A percentile compares a stretch with the other conserved stretches of the same genome.
These are phyloP conservation scores for Lecanicillium sp. DNA, from an alignment of 2,329 filamentous ascomycete species.

Conservation along the genomic window DNA sequence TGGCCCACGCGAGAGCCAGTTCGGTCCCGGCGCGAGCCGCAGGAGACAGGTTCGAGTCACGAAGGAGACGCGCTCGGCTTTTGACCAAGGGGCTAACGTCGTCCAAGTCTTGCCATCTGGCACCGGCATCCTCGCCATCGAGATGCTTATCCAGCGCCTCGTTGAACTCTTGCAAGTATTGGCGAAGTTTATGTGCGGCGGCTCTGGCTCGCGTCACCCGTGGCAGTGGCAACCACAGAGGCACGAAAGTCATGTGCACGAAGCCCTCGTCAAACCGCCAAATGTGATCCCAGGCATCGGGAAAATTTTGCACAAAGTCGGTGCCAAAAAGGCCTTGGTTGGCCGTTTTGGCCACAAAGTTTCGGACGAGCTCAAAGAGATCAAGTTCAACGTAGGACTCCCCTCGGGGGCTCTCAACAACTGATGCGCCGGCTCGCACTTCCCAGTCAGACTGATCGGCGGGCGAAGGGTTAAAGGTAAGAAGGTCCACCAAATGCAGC, in stretches of 20 bases:
- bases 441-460: slow-evolving; percentile 33
- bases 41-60: slow-evolving; percentile 20
- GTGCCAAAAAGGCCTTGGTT: slow-evolving; percentile 29
- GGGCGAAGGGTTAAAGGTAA: slow-evolving; percentile 29
- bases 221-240: slow-evolving; percentile 25
- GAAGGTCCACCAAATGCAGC: slow-evolving; percentile 23
- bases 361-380: slow-evolving; percentile 23
- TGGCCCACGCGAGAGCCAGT: slow-evolving; percentile 27
- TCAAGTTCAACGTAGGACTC: slow-evolving; percentile 24
- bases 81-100: slow-evolving; percentile 26
- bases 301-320: slow-evolving; percentile 32
- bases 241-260: slow-evolving; percentile 21
- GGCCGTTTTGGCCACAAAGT: slow-evolving; percentile 27
- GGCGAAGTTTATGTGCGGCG: slow-evolving; percentile 20
- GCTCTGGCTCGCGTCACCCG: slow-evolving; percentile 22
- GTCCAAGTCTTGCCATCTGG: slow-evolving; percentile 28
- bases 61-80: slow-evolving; percentile 20
- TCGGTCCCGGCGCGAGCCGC: slow-evolving; percentile 26
- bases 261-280: slow-evolving; percentile 30
- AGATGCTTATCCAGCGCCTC: slow-evolving; percentile 25
- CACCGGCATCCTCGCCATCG: slow-evolving; percentile 21
- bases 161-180: slow-evolving; percentile 24
- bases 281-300: slow-evolving; percentile 27
- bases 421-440: slow-evolving; percentile 21
- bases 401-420: slow-evolving; percentile 18